Conservation (phyloP, 2,329 filamentous ascomycete genomes). For the Coleophoma cylindrospora region DNA sequence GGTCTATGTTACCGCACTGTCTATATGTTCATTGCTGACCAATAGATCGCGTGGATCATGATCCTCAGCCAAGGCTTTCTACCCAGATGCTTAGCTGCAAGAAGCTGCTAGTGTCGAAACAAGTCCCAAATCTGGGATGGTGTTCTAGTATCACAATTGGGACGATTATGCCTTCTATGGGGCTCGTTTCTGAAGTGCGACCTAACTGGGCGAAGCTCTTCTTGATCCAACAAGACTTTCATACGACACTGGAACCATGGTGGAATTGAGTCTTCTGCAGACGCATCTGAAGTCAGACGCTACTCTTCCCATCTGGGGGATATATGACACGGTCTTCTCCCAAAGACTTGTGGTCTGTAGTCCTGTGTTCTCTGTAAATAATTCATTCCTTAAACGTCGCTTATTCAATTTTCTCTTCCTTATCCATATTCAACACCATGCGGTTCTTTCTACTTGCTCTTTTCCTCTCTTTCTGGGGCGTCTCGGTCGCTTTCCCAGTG, state of each 20-base stretch:
- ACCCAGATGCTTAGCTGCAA: no score
- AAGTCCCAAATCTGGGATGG: conserved; percentile 1
- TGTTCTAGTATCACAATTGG: not conserved
- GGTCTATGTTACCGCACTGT: no score
- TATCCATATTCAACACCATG: conserved; percentile 9
- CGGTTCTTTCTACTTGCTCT: conserved; percentile 10
- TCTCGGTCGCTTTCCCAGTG: conserved; percentile 6
- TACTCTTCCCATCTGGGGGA: not conserved
- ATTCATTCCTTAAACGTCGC: not conserved
- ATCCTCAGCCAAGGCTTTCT: no score
- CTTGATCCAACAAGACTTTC: not conserved
- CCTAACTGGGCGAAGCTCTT: not conserved
- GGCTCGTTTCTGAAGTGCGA: not conserved
- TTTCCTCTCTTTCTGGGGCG: conserved; percentile 8
- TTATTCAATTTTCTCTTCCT: not conserved
- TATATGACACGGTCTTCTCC: no score
- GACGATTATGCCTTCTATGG: not conserved
- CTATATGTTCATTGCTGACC: no score
- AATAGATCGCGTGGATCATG: no score
- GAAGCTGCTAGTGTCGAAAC: not conserved
- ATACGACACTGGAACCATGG: not conserved
- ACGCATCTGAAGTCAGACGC: not conserved
- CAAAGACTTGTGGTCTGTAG: not conserved
- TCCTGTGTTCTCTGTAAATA: not conserved
- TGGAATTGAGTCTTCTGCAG: not conserved